Evolutionary conservation across 768 basidiomycete species (phyloP).

Genomic region (Tremella yokohamensis): DNA sequence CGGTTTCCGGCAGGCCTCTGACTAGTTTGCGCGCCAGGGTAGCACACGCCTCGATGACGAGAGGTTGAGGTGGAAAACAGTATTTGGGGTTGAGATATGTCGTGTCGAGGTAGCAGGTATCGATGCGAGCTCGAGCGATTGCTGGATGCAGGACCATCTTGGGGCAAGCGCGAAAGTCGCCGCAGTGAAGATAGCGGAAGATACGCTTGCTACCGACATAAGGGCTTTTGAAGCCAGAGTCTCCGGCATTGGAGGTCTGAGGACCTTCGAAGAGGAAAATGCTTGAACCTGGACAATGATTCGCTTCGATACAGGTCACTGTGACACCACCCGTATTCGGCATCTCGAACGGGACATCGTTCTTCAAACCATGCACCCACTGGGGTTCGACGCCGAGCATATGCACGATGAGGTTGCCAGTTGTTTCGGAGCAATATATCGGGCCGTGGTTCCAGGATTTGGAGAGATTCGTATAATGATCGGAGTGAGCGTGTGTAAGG

Average conservation of each 20-base stretch:
- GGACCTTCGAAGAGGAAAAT: constrained; percentile 89
- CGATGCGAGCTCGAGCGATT: constrained; percentile 73
- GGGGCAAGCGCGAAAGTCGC: constrained; percentile 66
- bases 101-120: constrained; percentile 89
- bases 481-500: constrained; percentile 91
- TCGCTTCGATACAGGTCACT: constrained; percentile 94
- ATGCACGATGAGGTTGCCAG: constrained; percentile 84
- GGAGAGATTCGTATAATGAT: constrained; percentile 90
- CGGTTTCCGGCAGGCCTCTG: constrained; percentile 32
- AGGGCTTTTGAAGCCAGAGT: constrained; percentile 68
- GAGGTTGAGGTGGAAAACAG: constrained; percentile 90
- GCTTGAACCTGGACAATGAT: constrained; percentile 96
- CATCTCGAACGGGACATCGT: constrained; percentile 69
- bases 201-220: constrained; percentile 65
- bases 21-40: constrained; percentile 67
- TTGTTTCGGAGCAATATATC: constrained; percentile 93
- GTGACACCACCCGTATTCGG: constrained; percentile 78
- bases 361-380: constrained; percentile 84
- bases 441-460: constrained; percentile 84
- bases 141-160: constrained; percentile 79
- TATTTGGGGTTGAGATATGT: constrained; percentile 94
- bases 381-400: constrained; percentile 83
- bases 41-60: constrained; percentile 88
- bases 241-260: constrained; percentile 84
- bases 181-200: constrained; percentile 93